Base-by-base conservation (phyloP, 2,329 filamentous ascomycete genomes). In the Penicillium brevicompactum region DNA sequence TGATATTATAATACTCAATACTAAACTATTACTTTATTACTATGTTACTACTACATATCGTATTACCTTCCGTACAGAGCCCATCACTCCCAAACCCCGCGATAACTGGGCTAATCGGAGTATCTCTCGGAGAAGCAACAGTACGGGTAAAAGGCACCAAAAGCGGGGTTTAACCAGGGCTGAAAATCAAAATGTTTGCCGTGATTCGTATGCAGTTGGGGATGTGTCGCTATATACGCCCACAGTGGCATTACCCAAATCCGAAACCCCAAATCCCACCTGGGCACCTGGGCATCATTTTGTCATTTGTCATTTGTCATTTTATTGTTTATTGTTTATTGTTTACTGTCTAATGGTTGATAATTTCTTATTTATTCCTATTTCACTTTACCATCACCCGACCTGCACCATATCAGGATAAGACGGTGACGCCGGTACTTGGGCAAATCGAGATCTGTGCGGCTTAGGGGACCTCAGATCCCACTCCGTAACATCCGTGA, bases 131-230 rank as follows among this genome's bases (percentile, higher is more conserved):
- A 27, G 24, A 27, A 18, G 18, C 18, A 18, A 27, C 32, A 34
- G 13, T 34, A 34, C 16, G 31, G 49, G 10, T 30, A 42, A 53
- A 43, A 27, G 45, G 45, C 11, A 11, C 40, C 30, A 5, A 42
- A 49, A 49, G 50, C 50, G 50, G 50, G 50, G 50, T 53, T 53
- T 9, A 47, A 47, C 43, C 50, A 49, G 37, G 50, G 44, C 50
- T 52, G 44, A 48, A 13, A 27, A 27, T 18, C 24, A 21, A 27
- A 14, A 38, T 43, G 41, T 52, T 52, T 27, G 43, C 24, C 24
- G 7, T 27, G 24, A 27, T 27, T 27, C 24, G 24, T 27, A 27
- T 27, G 24, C 24, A 27, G 24, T 27, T 27, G 24, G 24, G 24
- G 24, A 5, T 14, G 32, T 34, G 32, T 10, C 32, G 32, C 32